Base-by-base conservation (phyloP, 345 rosid species). In the Eucalyptus microcorys region DNA sequence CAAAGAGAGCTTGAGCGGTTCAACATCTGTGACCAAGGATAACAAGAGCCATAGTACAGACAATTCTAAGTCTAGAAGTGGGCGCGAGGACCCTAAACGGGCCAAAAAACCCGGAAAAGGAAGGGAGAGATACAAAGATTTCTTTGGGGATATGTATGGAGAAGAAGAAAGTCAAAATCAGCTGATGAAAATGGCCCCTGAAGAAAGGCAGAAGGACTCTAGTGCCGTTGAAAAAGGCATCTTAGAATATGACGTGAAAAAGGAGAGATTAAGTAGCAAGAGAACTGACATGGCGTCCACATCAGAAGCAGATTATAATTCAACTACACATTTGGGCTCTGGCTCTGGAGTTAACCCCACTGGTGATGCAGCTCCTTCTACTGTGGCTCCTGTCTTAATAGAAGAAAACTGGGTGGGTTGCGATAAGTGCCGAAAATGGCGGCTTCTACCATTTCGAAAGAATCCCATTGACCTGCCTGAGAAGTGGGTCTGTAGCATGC, bases 401-500 rank as follows among this genome's bases (percentile, higher is more conserved):
- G 55, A 94, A 90, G 98, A 98, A 84, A 92, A 95, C 89, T 97
- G 99, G 99, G 99, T 98, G 88, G 88, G 92, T 84, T 98, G 99
- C 91, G 99, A 96, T 92, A 95, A 94, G 92, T 98, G 99, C 91
- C 94, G 91, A 91, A 94, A 91, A 89, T 97, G 99, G 99, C 95
- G 99, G 89, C 99, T 97, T 91, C 96, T 98, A 89, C 99, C 99
- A 88, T 89, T 90, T 92, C 96, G 96, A 59, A 94, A 89, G 89
- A 89, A 92, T 90, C 96, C 96, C 32, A 80, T 94, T 40, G 92
- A 93, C 89, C 94, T 98, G 91, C 98, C 99, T 45, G 96, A 96
- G 91, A 97, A 96, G 92, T 98, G 99, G 99, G 87, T 94, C 88
- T 98, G 99, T 92, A 91, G 95, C 93, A 98, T 97, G 99, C 98